Evolutionary conservation across 176 grass and related monocot species (phyloP), one percentile per base, ranked within the genome.

Genomic region (Elymus sibiricus): DNA sequence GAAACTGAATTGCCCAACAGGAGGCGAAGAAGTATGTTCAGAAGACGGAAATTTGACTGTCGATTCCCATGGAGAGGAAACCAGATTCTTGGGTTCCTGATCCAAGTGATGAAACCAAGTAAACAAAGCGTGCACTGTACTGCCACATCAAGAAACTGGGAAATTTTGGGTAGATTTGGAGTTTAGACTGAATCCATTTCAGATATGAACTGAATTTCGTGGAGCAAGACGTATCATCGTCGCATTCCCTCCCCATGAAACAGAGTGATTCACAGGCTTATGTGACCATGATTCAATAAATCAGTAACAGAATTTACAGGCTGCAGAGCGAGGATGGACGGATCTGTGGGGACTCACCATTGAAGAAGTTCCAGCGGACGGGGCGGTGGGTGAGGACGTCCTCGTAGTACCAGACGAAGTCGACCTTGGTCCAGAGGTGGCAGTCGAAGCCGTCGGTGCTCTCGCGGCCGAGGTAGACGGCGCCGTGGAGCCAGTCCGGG

Each of bases 351-450:
- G 19, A 3, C 28, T 11, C 83, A 90, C 90, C 95, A 39, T 87
- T 70, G 63, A 74, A 92, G 95, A 97, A 92, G 80, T 97, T 93
- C 95, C 95, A 97, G 40, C 92, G 90, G 64, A 97, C 92, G 24
- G 92, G 95, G n/a, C 90, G 92, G 32, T 86, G 86, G 39, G 95
- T 97, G 60, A n/a, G 66, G 60, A 94, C 92, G 26, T 97, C 95
- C 90, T 97, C 90, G 55, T 97, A 97, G 86, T 97, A 97, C 92
- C 83, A 90, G 49, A 94, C 26, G 65, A 97, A 92, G 13, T 94
- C 90, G 6, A 89, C 92, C 84, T 97, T 97, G 74, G 84, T 91
- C 95, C 88, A 91, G 5, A 94, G 24, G 42, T 97, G 87, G 86
- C 95, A 94, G 5, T 94, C 88, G 77, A 94, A 92, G 1, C 92